Base-by-base conservation (phyloP, 2,329 filamentous ascomycete species). In the Monilinia vaccinii-corymbosi region DNA sequence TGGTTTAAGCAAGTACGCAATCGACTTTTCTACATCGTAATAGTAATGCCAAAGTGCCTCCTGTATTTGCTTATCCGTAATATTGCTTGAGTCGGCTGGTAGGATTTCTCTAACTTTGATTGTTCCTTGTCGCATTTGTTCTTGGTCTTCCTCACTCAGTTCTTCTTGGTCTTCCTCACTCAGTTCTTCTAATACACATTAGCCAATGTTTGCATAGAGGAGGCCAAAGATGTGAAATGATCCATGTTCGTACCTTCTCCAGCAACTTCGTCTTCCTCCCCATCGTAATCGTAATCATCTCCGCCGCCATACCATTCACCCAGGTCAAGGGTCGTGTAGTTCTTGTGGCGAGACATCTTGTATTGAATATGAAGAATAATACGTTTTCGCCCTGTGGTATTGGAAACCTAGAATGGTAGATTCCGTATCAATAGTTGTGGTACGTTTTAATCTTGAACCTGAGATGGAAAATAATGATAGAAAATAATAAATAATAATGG, bases 11-110 rank as follows among this genome's bases (percentile, higher is more conserved):
- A 99, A 75, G 70, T 95, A 97, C 60, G 82, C 79, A 42, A 95
- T 87, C 1, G 90, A 85, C 74, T 96, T 96, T 60, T 85, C 87
- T 34, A 96, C 79, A 69, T 99, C 92, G 72, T 92, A 97, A 73
- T 93, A 97, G 74, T 97, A 97, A 74, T 99, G 85, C 91, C 91
- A 97, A 18, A 99, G 75, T 0, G 92, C 83, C 63, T 97, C 93
- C 72, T 96, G 85, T 63, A 97, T 93, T 70, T 96, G 87, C 42
- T 78, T 76, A 62, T 87, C 82, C 6, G 81, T 79, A n/a, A 81
- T 76, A 70, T 73, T 49, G n/a, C 63, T 66, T 31, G 75, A 40
- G 79, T 81, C 78, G 11, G 76, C 73, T 8, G 84, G 87, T n/a
- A 96, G 77, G 10, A 81, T 79, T 63, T 78, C 78, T 61, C 83